Evolutionary conservation across 1,284 basidiomycete species (phyloP).

Genomic region (Cutaneotrichosporon sp.): DNA sequence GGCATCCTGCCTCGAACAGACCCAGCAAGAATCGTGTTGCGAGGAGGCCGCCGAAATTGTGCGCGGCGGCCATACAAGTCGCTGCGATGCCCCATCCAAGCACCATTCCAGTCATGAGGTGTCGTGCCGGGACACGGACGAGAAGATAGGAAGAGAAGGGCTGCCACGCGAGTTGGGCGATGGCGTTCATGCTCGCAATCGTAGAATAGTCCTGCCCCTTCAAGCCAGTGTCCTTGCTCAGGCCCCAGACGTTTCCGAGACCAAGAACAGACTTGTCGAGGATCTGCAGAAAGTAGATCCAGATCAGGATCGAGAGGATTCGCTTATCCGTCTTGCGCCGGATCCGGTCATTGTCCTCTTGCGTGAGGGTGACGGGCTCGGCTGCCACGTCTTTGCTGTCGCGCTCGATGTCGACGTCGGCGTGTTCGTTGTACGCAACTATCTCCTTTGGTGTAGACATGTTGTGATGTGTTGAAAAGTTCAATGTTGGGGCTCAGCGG

Average conservation of each 20-base stretch:
- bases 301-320: constrained; percentile 34
- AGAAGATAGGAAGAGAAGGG: constrained; percentile 37
- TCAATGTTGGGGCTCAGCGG: background rate
- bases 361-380: constrained; percentile 18
- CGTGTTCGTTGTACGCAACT: background rate
- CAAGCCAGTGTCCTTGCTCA: constrained; percentile 26
- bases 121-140: constrained; percentile 33
- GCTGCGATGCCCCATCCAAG: constrained; percentile 33
- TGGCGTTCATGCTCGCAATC: constrained; percentile 23
- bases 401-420: constrained; percentile 20
- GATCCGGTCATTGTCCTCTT: constrained; percentile 28
- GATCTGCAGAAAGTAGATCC: constrained; percentile 44
- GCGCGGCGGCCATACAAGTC: constrained; percentile 18
- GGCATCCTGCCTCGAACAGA: constrained; percentile 51
- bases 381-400: no score
- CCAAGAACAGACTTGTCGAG: constrained; percentile 41
- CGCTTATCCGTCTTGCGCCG: constrained; percentile 32
- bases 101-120: constrained; percentile 35
- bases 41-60: constrained; percentile 34
- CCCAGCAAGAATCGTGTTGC: constrained; percentile 51
- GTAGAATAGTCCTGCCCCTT: constrained; percentile 27
- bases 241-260: constrained; percentile 41
- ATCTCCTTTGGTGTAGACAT: constrained; percentile 9
- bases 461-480: background rate
- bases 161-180: constrained; percentile 31